These are phyloP conservation scores for Dentipellis sp. DNA, from an alignment of 768 basidiomycete genomes.

Conservation along the genomic window DNA sequence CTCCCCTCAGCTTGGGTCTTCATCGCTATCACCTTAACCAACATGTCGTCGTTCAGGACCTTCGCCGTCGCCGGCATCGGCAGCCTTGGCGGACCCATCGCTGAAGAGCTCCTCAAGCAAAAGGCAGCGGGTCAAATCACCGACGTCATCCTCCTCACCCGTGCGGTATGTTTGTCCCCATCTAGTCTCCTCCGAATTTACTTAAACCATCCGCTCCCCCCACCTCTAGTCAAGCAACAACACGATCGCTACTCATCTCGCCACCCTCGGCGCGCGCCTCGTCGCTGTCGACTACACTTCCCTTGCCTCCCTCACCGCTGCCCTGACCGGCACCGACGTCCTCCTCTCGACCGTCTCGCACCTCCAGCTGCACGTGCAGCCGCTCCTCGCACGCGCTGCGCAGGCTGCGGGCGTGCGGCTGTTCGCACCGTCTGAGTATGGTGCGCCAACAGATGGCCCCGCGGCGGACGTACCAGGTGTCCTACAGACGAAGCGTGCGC, in stretches of 20 bases:
- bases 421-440: conserved; percentile 1
- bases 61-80: not conserved
- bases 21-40: too few relatives aligned
- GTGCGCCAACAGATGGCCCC: not conserved
- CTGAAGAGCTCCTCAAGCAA: not conserved
- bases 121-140: not conserved
- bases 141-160: not conserved
- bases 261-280: not conserved
- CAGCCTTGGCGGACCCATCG: not conserved
- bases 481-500: not conserved
- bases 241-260: not conserved
- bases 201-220: too few relatives aligned
- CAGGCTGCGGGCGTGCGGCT: not conserved
- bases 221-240: not conserved
- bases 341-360: not conserved
- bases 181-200: too few relatives aligned
- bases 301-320: not conserved
- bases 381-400: not conserved
- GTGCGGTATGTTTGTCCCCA: not conserved
- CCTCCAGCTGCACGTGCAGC: not conserved
- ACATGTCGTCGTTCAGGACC: not conserved
- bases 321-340: not conserved
- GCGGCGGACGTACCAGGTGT: not conserved
- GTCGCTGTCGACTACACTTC: not conserved
- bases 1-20: too few relatives aligned